Conservation (phyloP, 1,284 basidiomycete species). For the Erythrobasidium hasegawianum region DNA sequence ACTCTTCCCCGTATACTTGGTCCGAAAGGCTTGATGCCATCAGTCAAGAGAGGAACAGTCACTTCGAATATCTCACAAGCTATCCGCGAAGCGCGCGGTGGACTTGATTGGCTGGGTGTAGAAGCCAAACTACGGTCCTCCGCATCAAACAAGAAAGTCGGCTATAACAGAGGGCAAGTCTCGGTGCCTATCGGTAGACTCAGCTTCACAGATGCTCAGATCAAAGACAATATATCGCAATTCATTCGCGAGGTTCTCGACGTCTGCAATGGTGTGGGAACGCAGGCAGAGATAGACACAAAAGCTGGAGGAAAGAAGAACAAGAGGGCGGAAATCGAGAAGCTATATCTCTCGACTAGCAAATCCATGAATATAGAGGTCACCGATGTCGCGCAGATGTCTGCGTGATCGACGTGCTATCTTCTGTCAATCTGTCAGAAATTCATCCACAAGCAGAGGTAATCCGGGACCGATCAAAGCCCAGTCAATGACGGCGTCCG, state of each 20-base stretch:
- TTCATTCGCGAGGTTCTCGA: slow-evolving; percentile 15
- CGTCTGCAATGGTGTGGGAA: slow-evolving; percentile 27
- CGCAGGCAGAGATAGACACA: slow-evolving; percentile 21
- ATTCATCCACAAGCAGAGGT: no score
- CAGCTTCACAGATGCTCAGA: slow-evolving; percentile 24
- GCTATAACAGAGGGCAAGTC: slow-evolving; percentile 18
- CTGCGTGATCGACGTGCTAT: no score
- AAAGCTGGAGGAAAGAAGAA: slow-evolving; percentile 12
- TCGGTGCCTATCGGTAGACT: slow-evolving; percentile 23
- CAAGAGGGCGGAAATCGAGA: slow-evolving; percentile 17
- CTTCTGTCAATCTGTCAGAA: no score
- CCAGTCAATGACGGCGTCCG: no score
- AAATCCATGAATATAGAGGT: slow-evolving; percentile 28
- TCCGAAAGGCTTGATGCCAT: slow-evolving; percentile 92
- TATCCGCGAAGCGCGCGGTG: slow-evolving; percentile 72
- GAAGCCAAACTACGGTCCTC: slow-evolving; percentile 25
- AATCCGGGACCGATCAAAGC: no score
- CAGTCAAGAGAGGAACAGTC: slow-evolving; percentile 87
- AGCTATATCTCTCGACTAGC: slow-evolving; percentile 22
- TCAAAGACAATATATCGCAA: slow-evolving; percentile 11
- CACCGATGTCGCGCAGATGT: slow-evolving; percentile 18
- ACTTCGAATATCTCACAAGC: slow-evolving; percentile 78
- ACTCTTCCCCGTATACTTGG: slow-evolving; percentile 84
- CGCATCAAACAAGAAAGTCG: no score
- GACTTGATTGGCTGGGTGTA: slow-evolving; percentile 90